Conservation (phyloP, 129 eudicot genomes). For the Chrysanthemum seticuspe region DNA sequence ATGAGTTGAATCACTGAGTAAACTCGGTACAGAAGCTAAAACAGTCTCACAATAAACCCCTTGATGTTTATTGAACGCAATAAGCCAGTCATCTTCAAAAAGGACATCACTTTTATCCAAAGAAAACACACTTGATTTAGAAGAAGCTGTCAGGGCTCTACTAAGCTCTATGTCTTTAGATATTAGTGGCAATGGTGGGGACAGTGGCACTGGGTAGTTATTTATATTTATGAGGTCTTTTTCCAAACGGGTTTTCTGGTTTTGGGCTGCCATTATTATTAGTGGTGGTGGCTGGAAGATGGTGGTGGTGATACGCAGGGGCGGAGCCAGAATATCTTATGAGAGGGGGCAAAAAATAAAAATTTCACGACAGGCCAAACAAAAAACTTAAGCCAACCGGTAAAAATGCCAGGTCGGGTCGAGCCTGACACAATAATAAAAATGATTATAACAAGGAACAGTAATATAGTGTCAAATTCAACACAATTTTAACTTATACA, state of each 20-base stretch:
- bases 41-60: constrained; percentile 88
- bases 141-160: constrained; percentile 87
- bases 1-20: constrained; percentile 37
- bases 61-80: constrained; percentile 81
- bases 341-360: no score
- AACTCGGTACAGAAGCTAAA: constrained; percentile 54
- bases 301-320: constrained; percentile 23
- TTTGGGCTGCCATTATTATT: constrained; percentile 46
- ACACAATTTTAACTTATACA: no score
- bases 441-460: no score
- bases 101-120: constrained; percentile 52
- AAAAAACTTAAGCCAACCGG: no score
- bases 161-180: constrained; percentile 80
- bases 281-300: constrained; percentile 19
- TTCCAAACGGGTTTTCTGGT: constrained; percentile 26
- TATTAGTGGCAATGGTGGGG: constrained; percentile 78
- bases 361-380: no score
- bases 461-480: no score
- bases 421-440: no score
- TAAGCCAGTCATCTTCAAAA: constrained; percentile 81
- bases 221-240: constrained; percentile 21
- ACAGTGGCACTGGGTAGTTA: constrained; percentile 80
- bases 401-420: no score
- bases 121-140: constrained; percentile 62
- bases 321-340: no score